Conservation (phyloP, 176 grass and related monocot genomes). For the Cocos nucifera region DNA sequence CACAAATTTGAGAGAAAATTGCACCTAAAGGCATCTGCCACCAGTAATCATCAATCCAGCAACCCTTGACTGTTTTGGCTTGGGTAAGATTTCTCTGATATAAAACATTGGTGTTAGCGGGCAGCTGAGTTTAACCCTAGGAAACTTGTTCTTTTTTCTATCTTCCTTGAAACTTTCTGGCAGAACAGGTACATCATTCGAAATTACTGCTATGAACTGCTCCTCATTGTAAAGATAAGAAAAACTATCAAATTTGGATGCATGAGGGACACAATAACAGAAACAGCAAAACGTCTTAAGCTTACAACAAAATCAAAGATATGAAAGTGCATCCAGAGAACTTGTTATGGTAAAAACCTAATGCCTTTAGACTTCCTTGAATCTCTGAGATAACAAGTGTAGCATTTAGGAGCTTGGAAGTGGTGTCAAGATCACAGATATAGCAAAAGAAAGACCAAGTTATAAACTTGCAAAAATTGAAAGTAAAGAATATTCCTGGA, state of each 20-base stretch:
- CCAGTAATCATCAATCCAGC: conserved; percentile 74
- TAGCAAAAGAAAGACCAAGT: conserved; percentile 43
- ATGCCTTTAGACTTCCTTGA: conserved; percentile 91
- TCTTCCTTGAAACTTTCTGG: conserved; percentile 74
- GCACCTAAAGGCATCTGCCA: conserved; percentile 91
- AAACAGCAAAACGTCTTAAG: not conserved
- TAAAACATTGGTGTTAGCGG: conserved; percentile 49
- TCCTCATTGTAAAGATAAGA: conserved; percentile 93
- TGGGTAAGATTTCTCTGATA: conserved; percentile 59
- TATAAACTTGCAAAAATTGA: conserved; percentile 9
- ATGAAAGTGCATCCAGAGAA: not conserved
- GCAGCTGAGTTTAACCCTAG: conserved; percentile 47
- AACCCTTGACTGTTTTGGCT: conserved; percentile 70
- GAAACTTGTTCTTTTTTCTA: conserved; percentile 86
- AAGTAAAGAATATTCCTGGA: no score
- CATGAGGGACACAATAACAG: conserved; percentile 24
- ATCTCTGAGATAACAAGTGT: conserved; percentile 94
- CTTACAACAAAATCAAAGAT: not conserved
- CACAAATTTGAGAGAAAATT: not conserved
- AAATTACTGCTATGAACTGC: conserved; percentile 69
- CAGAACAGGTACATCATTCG: conserved; percentile 59
- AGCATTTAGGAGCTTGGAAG: conserved; percentile 88
- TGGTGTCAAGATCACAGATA: conserved; percentile 90
- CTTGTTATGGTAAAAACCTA: conserved; percentile 29
- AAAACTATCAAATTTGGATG: conserved; percentile 90